Conservation (phyloP, 1,284 basidiomycete genomes). For the Pseudozyma sp. region DNA sequence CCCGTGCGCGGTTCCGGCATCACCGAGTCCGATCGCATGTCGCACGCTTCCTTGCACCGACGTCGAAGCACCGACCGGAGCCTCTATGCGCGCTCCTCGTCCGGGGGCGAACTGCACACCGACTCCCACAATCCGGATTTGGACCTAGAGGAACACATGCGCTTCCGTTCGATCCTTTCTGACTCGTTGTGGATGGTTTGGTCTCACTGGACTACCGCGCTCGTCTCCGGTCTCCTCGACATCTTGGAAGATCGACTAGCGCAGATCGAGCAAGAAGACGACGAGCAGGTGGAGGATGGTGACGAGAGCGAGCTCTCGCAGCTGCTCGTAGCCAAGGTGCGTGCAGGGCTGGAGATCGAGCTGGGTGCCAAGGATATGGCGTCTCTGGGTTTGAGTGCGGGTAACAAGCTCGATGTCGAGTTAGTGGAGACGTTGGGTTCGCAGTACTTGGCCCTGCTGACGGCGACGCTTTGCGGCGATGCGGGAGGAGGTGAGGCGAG, state of each 20-base stretch:
- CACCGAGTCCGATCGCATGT: slow-evolving; percentile 37
- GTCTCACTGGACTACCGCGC: slow-evolving; percentile 47
- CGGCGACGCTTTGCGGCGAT: slow-evolving; percentile 5
- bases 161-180: slow-evolving; percentile 33
- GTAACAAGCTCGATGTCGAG: slow-evolving; percentile 41
- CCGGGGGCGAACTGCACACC: slow-evolving; percentile 12
- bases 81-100: slow-evolving; percentile 26
- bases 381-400: slow-evolving; percentile 42
- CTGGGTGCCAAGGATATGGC: slow-evolving; percentile 41
- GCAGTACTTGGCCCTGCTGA: slow-evolving; percentile 19
- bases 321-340: slow-evolving; percentile 14
- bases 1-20: slow-evolving; percentile 19
- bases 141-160: slow-evolving; percentile 5
- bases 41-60: slow-evolving; percentile 17
- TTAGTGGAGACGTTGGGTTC: slow-evolving; percentile 32
- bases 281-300: not conserved
- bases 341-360: slow-evolving; percentile 13
- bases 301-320: slow-evolving; percentile 16
- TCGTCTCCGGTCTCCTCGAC: slow-evolving; percentile 41
- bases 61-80: slow-evolving; percentile 33
- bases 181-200: slow-evolving; percentile 53
- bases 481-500: slow-evolving; percentile 1
- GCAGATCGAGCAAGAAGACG: slow-evolving; percentile 25
- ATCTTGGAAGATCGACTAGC: slow-evolving; percentile 37
- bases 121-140: not conserved